Evolutionary conservation across 1,284 basidiomycete species (phyloP), one percentile per base, ranked within the genome.

Genomic region (Afroboletus lepidellus): DNA sequence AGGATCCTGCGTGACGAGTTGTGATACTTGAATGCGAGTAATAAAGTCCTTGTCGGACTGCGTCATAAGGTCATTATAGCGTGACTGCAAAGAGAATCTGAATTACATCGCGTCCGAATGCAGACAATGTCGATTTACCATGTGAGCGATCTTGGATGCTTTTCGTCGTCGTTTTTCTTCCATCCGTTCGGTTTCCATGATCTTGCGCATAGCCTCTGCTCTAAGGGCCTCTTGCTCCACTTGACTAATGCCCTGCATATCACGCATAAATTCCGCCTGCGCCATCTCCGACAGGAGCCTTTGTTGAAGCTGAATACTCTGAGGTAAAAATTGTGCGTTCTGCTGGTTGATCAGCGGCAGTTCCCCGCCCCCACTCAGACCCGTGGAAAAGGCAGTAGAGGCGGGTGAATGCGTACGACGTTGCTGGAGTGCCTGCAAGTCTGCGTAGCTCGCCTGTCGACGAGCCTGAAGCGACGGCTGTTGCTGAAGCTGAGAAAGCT

Each of bases 11-110:
- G 93, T 92, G 44, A 98, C 94, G 29, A 99, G 86, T 67, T 99
- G 96, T 1, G 94, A 98, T 42, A 99, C 92, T 73, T 99, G 97
- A 55, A 99, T 99, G 36, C 97, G 87, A 21, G 97, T 99, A 72
- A 99, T 99, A 69, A 99, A 99, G 68, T 99, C 97, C 75, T 99
- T 99, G 79, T 99, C 97, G 15, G 93, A 96, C 70, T 94, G 92
- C 0, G 91, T 94, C 97, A 99, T 99, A 50, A 98, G 79, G 69
- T 98, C 95, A 69, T 99, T 99, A 73, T 97, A 94, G 60, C 90
- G 87, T 50, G 94, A 84, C 94, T 97, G 48, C n/a, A 54, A 34
- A 46, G 18, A 21, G 29, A 5, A 39, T 49, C 18, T 34, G 8
- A 15, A 21, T 50, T 18, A 46, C 23, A 44, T 15, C 15, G 3